Base-by-base conservation (phyloP, 192 early-diverging fungal species). In the Backusella tarrabulga region DNA sequence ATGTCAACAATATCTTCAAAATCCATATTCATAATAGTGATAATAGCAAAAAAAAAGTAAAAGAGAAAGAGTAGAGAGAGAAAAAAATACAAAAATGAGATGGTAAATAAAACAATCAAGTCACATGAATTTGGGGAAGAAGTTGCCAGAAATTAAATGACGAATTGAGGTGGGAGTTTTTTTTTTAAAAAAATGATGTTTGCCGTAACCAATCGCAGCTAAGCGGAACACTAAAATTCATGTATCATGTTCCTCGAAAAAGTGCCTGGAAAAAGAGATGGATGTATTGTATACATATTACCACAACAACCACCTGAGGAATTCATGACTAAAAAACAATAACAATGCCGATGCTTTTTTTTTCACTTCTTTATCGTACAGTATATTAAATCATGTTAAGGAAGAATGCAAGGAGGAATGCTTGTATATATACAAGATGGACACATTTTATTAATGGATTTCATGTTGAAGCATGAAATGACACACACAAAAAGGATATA, bases 1-100 rank as follows among this genome's bases (percentile, higher is more conserved):
- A 75, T 75, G n/a, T 75, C 74, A 63, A 75, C 63, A 67, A 75
- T 44, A 50, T 75, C 74, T 68, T 75, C 74, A 75, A 75, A 75
- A 41, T 75, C 40, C 74, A 75, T 75, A 4, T 68, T 56, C 36
- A 21, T 32, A 38, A 66, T 75, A 68, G 8, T 38, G 29, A 75
- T 42, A 26, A 12, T 21, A 74, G 3, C 34, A 23, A 44, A 41
- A 63, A 26, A 38, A 32, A 67, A 41, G 29, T 34, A 34, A 19
- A 34, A 9, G 26, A 44, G 26, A 42, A 68, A 67, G 29, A 44
- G 67, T 42, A 40, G 42, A n/a, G 14, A 72, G 52, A 35, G 21
- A 63, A 17, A 73, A 32, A 73, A 23, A 52, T 23, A 8, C 32
- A 74, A 32, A 74, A 50, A 36, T 35, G 32, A 68, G 29, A 68